Conservation (phyloP, 2,329 filamentous ascomycete genomes). For the Arachnopeziza araneosa region DNA sequence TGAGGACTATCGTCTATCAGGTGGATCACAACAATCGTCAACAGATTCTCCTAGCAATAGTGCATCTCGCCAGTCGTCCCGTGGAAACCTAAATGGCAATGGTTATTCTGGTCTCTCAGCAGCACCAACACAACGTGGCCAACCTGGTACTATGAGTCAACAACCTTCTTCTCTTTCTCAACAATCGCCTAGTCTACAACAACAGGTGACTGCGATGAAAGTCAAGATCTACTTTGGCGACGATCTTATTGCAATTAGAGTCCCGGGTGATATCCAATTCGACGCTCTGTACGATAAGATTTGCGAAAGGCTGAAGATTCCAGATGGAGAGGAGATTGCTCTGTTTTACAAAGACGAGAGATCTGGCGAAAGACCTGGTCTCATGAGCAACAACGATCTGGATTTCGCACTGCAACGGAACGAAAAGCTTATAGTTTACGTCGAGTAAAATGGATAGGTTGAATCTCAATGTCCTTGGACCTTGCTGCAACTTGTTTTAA, state of each 20-base stretch:
- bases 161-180: slow-evolving; percentile 38
- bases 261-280: slow-evolving; percentile 74
- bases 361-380: slow-evolving; percentile 60
- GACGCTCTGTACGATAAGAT: slow-evolving; percentile 78
- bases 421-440: slow-evolving; percentile 77
- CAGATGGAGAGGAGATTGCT: slow-evolving; percentile 61
- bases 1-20: slow-evolving; percentile 71
- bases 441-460: slow-evolving; percentile 37
- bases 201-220: slow-evolving; percentile 59
- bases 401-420: slow-evolving; percentile 76
- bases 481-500: not conserved
- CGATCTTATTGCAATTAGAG: slow-evolving; percentile 85
- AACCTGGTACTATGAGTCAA: slow-evolving; percentile 28
- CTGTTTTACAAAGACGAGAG: slow-evolving; percentile 81
- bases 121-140: slow-evolving; percentile 39
- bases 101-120: slow-evolving; percentile 49
- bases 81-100: slow-evolving; percentile 55
- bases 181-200: slow-evolving; percentile 40
- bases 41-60: slow-evolving; percentile 54
- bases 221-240: slow-evolving; percentile 93
- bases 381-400: slow-evolving; percentile 77
- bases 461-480: no score
- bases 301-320: slow-evolving; percentile 70
- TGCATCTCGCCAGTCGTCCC: slow-evolving; percentile 60
- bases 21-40: slow-evolving; percentile 62